Conservation (phyloP, 2,329 filamentous ascomycete genomes). For the Bipolaris gigantea region DNA sequence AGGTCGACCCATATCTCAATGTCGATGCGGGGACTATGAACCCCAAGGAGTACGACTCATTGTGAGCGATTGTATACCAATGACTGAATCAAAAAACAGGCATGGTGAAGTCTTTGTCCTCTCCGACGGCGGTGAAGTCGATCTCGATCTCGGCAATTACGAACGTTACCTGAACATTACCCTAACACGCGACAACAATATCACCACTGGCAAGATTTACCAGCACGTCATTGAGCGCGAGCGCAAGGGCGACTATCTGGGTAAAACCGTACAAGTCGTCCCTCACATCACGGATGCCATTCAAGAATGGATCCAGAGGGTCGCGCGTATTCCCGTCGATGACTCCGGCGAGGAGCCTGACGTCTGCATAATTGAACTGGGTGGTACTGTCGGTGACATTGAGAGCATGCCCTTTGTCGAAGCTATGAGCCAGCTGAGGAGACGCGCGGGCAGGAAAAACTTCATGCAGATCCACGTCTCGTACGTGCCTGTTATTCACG, state of each 20-base stretch:
- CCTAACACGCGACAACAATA: constrained; percentile 85
- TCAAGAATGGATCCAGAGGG: constrained; percentile 87
- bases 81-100: constrained; percentile 47
- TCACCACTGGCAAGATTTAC: constrained; percentile 97
- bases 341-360: constrained; percentile 81
- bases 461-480: constrained; percentile 89
- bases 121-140: constrained; percentile 77
- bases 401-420: constrained; percentile 88
- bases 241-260: constrained; percentile 76
- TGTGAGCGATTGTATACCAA: not conserved
- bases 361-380: constrained; percentile 81
- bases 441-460: constrained; percentile 73
- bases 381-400: constrained; percentile 76
- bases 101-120: constrained; percentile 91
- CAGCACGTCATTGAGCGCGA: constrained; percentile 80
- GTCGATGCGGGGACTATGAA: constrained; percentile 75
- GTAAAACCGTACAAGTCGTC: constrained; percentile 86
- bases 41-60: constrained; percentile 60
- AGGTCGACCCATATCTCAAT: constrained; percentile 75
- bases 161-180: constrained; percentile 81
- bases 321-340: constrained; percentile 83
- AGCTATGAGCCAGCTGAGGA: constrained; percentile 76
- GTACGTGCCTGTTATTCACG: constrained; percentile 74
- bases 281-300: constrained; percentile 91
- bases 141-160: constrained; percentile 76